Evolutionary conservation across 2,329 filamentous ascomycete species (phyloP), one percentile per base, ranked within the genome.

Genomic region (Nemania abortiva): DNA sequence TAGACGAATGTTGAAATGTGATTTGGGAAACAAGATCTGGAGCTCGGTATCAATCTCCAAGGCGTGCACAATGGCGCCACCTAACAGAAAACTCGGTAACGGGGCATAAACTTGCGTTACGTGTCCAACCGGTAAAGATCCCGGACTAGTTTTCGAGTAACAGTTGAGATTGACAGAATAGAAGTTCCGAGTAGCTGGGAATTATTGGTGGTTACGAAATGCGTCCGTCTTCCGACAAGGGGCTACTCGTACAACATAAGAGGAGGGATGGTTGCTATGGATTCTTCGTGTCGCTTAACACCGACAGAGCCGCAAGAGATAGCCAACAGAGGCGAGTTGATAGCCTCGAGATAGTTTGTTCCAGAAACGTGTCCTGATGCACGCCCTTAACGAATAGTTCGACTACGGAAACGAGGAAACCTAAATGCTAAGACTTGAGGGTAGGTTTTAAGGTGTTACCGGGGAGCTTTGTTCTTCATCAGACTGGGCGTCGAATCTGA

Each of bases 1-100:
- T 68, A 72, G 58, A 72, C 39, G 29, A 24, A 29, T 50, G 11
- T 65, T 71, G 64, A 65, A 69, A 58, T 71, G 61, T 73, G 70
- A 65, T 58, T 39, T 55, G 63, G 58, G 47, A 66, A 70, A 64
- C 67, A 65, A 68, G 65, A 63, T 45, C 53, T 24, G 22, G 63
- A 68, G 67, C 69, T 66, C 56, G 53, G 53, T 66, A 59, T 62
- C 31, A 52, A 55, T 59, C 65, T 61, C 58, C 54, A 53, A 68
- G 65, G 66, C 52, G 67, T 62, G 72, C 58, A 60, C 72, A 52
- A 63, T 70, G 54, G 63, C 54, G 69, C 55, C 49, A 59, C 70
- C 54, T 56, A 59, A 66, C 24, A 39, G 52, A 45, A 62, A 24
- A 22, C 50, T 45, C 2, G 39, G 22, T 37, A 27, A 34, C n/a